These are phyloP conservation scores for Nemania sp. DNA, from an alignment of 2,329 filamentous ascomycete genomes.

Conservation along the genomic window DNA sequence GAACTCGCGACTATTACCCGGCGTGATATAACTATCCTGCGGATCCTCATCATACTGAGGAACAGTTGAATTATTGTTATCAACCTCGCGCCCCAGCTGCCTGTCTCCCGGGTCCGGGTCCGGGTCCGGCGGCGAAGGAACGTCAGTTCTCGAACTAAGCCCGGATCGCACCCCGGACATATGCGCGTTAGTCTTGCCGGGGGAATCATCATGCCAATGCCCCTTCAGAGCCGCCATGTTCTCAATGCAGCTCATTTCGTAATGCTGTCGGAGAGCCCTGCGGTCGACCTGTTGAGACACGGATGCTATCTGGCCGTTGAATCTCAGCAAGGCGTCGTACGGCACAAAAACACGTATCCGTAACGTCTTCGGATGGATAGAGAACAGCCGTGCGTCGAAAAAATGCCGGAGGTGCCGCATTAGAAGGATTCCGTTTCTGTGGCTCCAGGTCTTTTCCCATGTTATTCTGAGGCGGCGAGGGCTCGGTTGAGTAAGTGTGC, in stretches of 20 bases:
- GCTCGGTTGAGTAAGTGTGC: neutral
- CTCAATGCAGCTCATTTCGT: slow-evolving; percentile 13
- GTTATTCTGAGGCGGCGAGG: neutral
- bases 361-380: slow-evolving; percentile 9
- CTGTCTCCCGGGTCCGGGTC: neutral
- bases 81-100: no score
- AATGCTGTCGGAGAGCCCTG: slow-evolving; percentile 7
- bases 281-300: neutral
- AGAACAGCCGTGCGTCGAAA: slow-evolving; percentile 13
- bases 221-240: slow-evolving; percentile 9
- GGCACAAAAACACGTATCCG: neutral
- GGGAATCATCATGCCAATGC: neutral
- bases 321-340: neutral
- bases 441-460: slow-evolving; percentile 12
- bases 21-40: neutral
- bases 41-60: neutral
- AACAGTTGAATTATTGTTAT: no score
- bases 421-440: slow-evolving; percentile 7
- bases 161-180: neutral
- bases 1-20: neutral
- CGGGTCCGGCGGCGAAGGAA: neutral
- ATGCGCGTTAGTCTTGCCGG: neutral
- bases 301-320: slow-evolving; percentile 1
- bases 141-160: neutral
- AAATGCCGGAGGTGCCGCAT: neutral